A percentile compares a stretch with the other conserved stretches of the same genome.
phyloP scores from a whole-genome alignment of 495 filamentous ascomycete genomes.

The Aspergillus sparsus region DNA sequence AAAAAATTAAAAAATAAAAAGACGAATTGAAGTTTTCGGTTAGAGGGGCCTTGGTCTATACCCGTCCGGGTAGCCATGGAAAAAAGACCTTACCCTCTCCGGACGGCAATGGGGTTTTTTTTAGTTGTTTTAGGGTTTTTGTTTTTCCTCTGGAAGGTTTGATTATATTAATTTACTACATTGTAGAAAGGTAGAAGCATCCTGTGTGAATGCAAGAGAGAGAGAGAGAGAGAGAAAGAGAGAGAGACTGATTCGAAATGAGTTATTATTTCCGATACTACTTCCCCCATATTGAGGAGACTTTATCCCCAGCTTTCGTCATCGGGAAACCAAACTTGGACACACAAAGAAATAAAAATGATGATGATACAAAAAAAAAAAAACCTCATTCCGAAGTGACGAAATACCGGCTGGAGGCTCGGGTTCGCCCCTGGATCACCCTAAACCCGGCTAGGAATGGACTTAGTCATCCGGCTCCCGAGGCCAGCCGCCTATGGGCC shows the following conservation, averaged over 20 bases:
- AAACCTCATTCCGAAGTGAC: constrained; percentile 26
- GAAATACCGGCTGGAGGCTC: constrained; percentile 29
- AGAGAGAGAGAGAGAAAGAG: no score
- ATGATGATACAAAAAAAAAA: not conserved
- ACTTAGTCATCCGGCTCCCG: constrained; percentile 26
- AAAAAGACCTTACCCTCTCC: constrained; percentile 1
- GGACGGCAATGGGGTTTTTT: not conserved
- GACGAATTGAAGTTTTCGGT: constrained; percentile 15
- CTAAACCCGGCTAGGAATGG: constrained; percentile 14
- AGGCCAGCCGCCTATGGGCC: constrained; percentile 33
- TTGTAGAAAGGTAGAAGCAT: no score
- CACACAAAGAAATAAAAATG: no score
- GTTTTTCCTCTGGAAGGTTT: not conserved
- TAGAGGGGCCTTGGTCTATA: constrained; percentile 19
- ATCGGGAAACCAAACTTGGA: no score
- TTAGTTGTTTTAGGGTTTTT: not conserved
- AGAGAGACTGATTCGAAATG: no score
- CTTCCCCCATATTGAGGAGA: no score
- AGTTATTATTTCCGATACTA: no score
- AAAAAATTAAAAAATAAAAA: no score
- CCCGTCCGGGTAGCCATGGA: constrained; percentile 15
- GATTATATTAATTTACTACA: no score
- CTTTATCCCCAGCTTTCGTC: no score
- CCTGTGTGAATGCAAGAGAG: no score
- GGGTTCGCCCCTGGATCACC: constrained; percentile 24